Evolutionary conservation across 208 protist genomes (phyloP).

Genomic region (Crithidia thermophila): DNA sequence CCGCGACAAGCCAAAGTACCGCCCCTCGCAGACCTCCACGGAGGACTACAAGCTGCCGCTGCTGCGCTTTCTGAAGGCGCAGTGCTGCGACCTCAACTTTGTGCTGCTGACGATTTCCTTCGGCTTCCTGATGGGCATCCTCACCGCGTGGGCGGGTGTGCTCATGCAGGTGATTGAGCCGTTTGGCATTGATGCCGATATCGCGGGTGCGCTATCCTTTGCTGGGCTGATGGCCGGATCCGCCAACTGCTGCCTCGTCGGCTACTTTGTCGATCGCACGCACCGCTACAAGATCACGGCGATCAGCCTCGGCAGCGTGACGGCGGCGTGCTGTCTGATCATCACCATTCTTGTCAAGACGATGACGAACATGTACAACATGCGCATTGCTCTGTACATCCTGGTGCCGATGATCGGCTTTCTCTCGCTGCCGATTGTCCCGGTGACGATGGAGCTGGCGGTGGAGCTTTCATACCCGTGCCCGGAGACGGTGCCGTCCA

Average conservation of each 20-base stretch:
- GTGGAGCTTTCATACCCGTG: constrained; percentile 62
- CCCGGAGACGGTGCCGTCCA: constrained; percentile 44
- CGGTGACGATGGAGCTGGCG: constrained; percentile 52
- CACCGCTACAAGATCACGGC: constrained; percentile 41
- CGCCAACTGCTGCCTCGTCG: constrained; percentile 37
- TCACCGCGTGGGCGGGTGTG: constrained; percentile 40
- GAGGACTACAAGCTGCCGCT: constrained; percentile 22
- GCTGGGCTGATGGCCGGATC: constrained; percentile 45
- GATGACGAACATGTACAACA: neutral
- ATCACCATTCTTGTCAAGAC: constrained; percentile 24
- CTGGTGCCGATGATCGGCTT: constrained; percentile 43
- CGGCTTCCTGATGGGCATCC: constrained; percentile 36
- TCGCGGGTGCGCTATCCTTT: constrained; percentile 41
- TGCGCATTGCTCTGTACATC: constrained; percentile 29
- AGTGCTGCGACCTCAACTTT: constrained; percentile 34
- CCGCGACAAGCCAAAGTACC: constrained; percentile 30
- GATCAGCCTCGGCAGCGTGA: constrained; percentile 8
- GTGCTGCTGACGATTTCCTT: constrained; percentile 42
- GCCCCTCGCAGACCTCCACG: constrained; percentile 35
- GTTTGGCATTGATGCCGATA: constrained; percentile 41
- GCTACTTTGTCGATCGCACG: constrained; percentile 33
- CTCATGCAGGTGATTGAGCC: constrained; percentile 56
- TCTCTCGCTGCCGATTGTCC: constrained; percentile 48
- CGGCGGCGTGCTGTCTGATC: constrained; percentile 21
- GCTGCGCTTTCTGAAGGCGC: constrained; percentile 25